Percentiles rank a stretch among this genome's conserved stretches.
These are phyloP conservation scores for Auricularia sp. DNA, from an alignment of 768 basidiomycete genomes.

Conservation along the genomic window DNA sequence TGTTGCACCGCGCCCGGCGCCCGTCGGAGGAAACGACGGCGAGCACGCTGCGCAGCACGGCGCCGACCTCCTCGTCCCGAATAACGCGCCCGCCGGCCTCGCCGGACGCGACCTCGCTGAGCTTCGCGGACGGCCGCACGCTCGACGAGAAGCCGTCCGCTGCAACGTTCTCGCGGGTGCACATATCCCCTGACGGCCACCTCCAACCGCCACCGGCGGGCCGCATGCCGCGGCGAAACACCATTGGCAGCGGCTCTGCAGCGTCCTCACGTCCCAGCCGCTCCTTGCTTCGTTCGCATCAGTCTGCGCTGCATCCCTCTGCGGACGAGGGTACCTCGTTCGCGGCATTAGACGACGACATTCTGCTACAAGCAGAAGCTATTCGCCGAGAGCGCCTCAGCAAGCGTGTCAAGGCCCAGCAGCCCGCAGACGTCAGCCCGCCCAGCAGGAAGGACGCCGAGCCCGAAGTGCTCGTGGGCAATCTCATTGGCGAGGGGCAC, in stretches of 20 bases:
- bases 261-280: background rate
- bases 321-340: background rate
- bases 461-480: constrained; percentile 69
- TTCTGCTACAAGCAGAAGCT: constrained; percentile 79
- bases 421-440: constrained; percentile 44
- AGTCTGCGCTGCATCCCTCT: background rate
- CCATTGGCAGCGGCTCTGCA: background rate
- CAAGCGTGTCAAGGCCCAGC: constrained; percentile 59
- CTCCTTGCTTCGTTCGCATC: background rate
- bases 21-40: background rate
- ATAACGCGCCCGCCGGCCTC: background rate
- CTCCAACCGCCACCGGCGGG: background rate
- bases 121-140: background rate
- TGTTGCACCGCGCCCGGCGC: background rate
- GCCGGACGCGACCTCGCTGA: background rate
- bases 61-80: background rate
- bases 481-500: constrained; percentile 95
- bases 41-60: background rate
- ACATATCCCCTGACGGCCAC: background rate
- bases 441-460: constrained; percentile 11
- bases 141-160: background rate
- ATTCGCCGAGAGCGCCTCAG: constrained; percentile 69
- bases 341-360: constrained; percentile 64
- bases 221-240: background rate
- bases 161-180: background rate